Percentiles rank a stretch among this genome's conserved stretches.
phyloP scores from a whole-genome alignment of 2,329 filamentous ascomycete genomes.

The Endoconidiophora polonica region DNA sequence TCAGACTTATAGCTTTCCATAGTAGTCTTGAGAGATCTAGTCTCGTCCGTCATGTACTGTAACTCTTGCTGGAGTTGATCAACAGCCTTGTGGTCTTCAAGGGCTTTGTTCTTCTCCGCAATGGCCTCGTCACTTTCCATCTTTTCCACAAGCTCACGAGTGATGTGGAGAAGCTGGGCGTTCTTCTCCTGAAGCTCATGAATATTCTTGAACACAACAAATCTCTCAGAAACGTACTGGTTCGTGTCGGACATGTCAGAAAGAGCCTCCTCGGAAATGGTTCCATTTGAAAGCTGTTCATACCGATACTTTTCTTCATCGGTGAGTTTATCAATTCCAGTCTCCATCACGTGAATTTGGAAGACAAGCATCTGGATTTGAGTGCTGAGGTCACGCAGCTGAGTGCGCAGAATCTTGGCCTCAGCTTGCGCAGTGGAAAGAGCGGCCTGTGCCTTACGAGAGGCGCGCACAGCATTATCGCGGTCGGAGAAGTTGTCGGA shows the following conservation, averaged over 20 bases:
- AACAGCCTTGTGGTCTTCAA: slow-evolving; percentile 54
- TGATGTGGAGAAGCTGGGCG: slow-evolving; percentile 62
- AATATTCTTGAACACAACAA: slow-evolving; percentile 81
- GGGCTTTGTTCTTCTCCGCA: slow-evolving; percentile 43
- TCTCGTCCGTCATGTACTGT: slow-evolving; percentile 64
- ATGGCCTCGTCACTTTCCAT: slow-evolving; percentile 84
- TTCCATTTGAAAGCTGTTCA: slow-evolving; percentile 59
- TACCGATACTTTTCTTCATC: slow-evolving; percentile 59
- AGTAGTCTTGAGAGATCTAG: slow-evolving; percentile 63
- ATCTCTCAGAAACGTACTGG: slow-evolving; percentile 70
- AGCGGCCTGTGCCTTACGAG: slow-evolving; percentile 62
- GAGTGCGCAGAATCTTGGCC: slow-evolving; percentile 62
- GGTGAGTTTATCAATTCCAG: slow-evolving; percentile 55
- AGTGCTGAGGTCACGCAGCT: slow-evolving; percentile 74
- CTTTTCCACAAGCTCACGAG: slow-evolving; percentile 68
- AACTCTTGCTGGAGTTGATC: slow-evolving; percentile 56
- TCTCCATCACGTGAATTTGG: slow-evolving; percentile 67
- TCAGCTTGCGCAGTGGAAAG: slow-evolving; percentile 49
- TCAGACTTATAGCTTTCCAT: slow-evolving; percentile 91
- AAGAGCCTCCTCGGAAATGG: slow-evolving; percentile 52
- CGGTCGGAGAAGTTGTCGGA: slow-evolving; percentile 69
- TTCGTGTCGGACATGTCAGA: slow-evolving; percentile 71
- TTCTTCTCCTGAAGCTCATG: slow-evolving; percentile 79
- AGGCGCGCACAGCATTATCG: slow-evolving; percentile 60
- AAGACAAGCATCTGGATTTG: slow-evolving; percentile 84